Evolutionary conservation across 176 grass and related monocot genomes (phyloP), one percentile per base, ranked within the genome.

Genomic region (Calamus simplicifolius): DNA sequence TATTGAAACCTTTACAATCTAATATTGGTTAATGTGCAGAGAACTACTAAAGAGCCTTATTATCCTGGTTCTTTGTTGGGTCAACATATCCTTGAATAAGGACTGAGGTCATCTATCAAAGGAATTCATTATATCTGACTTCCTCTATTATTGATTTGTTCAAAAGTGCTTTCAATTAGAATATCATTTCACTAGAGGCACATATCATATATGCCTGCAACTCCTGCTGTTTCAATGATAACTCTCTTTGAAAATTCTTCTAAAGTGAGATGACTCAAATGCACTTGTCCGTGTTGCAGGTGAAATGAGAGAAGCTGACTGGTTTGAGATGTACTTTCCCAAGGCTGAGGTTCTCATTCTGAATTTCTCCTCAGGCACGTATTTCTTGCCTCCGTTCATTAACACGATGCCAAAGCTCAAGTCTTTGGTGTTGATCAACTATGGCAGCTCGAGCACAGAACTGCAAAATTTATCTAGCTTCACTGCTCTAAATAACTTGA

Each of bases 301-400:
- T 81, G 94, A 89, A 62, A 98, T 93, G 88, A 89, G 89, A 75
- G 84, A 93, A 79, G 76, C 84, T 21, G 84, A 98, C 69, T 98
- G 94, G 94, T 93, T 83, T 61, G 63, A 92, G 62, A 93, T 93
- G 94, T 69, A 74, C 71, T 93, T 98, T 67, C 88, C 88, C 25
- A 89, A 98, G 61, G 85, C 94, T 26, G 94, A 98, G 73, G 94
- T 98, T 58, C 88, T 98, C 6, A 81, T 98, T 79, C 81, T 98
- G 67, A 98, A 83, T 73, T 92, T 92, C 16, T 50, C 94, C 48
- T 88, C 94, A 7, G 80, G 50, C 52, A 57, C 67, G 14, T 98
- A 92, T 75, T 89, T 70, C 55, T 81, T 98, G 43, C 94, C 94
- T 14, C 67, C 84, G 2, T 93, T 98, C 73, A 82, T 98, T 0